These are phyloP conservation scores for Amphirosellinia nigrospora DNA, from an alignment of 495 filamentous ascomycete species.

Conservation along the genomic window DNA sequence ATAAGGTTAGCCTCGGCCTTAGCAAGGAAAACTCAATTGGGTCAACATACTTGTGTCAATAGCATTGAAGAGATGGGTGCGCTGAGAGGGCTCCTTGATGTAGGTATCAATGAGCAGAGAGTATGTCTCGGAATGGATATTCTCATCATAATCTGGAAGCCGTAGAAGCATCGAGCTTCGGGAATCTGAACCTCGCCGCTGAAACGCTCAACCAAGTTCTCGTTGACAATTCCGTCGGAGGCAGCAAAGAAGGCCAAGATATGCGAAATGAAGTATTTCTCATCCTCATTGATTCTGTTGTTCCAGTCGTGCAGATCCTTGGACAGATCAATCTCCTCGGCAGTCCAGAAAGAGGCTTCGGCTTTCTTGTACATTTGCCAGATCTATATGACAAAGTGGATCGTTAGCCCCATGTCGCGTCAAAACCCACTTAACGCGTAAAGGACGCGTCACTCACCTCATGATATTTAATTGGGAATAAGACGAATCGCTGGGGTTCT, in stretches of 20 bases:
- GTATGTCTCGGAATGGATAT: constrained; percentile 99
- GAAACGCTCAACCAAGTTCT: constrained; percentile 98
- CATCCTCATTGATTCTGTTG: constrained; percentile 93
- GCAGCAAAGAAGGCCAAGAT: constrained; percentile 99
- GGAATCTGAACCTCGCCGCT: constrained; percentile 96
- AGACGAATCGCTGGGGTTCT: constrained; percentile 97
- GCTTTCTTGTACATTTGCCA: constrained; percentile 99
- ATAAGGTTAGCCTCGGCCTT: constrained; percentile 29
- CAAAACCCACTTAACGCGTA: constrained; percentile 40
- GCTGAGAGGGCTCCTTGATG: constrained; percentile 97
- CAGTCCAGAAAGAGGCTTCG: constrained; percentile 99
- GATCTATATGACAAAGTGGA: constrained; percentile 70
- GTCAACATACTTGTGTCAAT: constrained; percentile 85
- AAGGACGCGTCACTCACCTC: constrained; percentile 75
- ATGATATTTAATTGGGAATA: constrained; percentile 99
- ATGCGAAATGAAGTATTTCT: constrained; percentile 97
- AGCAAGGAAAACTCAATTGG: constrained; percentile 6
- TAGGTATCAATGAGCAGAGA: constrained; percentile 99
- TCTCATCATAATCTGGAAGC: constrained; percentile 99
- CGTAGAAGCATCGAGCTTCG: constrained; percentile 99
- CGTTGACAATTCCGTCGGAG: constrained; percentile 99
- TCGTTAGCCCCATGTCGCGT: constrained; percentile 53
- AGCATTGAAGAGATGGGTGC: constrained; percentile 94
- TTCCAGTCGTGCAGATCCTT: constrained; percentile 99
- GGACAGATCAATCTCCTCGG: constrained; percentile 97